A percentile compares a stretch with the other conserved stretches of the same genome.
Conservation (phyloP, 2,329 filamentous ascomycete genomes). For the Lachnum nothofagi region DNA sequence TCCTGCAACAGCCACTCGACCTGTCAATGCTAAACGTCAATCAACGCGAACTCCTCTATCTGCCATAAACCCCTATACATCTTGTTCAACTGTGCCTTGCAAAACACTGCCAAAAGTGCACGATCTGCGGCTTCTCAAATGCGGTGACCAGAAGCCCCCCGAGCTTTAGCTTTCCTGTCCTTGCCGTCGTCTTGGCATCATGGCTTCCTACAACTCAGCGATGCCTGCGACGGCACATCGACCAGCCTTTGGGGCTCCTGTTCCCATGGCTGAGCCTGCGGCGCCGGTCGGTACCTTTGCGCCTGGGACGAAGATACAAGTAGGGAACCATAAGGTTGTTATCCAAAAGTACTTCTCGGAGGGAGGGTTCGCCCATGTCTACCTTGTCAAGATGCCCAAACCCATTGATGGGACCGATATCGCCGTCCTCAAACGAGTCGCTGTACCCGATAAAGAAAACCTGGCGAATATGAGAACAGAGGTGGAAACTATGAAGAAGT, state of each 20-base stretch:
- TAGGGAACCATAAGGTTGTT: slow-evolving; percentile 84
- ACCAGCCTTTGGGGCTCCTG: slow-evolving; percentile 42
- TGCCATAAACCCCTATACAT: not conserved
- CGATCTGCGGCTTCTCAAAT: too few relatives aligned
- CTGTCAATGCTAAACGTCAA: slow-evolving; percentile 7
- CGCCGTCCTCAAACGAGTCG: slow-evolving; percentile 63
- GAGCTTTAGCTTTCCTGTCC: slow-evolving; percentile 15
- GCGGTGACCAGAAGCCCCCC: slow-evolving; percentile 26
- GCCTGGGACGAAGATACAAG: slow-evolving; percentile 93
- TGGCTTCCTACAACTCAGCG: slow-evolving; percentile 40
- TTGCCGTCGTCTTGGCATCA: slow-evolving; percentile 24
- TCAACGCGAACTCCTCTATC: not conserved
- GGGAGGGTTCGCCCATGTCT: slow-evolving; percentile 96
- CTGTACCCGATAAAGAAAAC: slow-evolving; percentile 91
- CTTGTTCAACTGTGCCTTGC: slow-evolving; percentile 5
- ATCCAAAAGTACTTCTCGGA: slow-evolving; percentile 98
- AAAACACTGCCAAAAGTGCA: slow-evolving; percentile 1
- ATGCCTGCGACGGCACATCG: slow-evolving; percentile 37
- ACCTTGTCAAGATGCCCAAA: slow-evolving; percentile 81
- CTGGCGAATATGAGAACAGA: slow-evolving; percentile 95
- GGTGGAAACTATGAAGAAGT: slow-evolving; percentile 99
- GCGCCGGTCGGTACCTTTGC: slow-evolving; percentile 81
- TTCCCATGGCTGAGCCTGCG: slow-evolving; percentile 37
- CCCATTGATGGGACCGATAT: slow-evolving; percentile 36
- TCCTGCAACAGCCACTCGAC: slow-evolving; percentile 7